Base-by-base conservation (phyloP, 2,329 filamentous ascomycete genomes). In the Westerdykella aurantiaca region DNA sequence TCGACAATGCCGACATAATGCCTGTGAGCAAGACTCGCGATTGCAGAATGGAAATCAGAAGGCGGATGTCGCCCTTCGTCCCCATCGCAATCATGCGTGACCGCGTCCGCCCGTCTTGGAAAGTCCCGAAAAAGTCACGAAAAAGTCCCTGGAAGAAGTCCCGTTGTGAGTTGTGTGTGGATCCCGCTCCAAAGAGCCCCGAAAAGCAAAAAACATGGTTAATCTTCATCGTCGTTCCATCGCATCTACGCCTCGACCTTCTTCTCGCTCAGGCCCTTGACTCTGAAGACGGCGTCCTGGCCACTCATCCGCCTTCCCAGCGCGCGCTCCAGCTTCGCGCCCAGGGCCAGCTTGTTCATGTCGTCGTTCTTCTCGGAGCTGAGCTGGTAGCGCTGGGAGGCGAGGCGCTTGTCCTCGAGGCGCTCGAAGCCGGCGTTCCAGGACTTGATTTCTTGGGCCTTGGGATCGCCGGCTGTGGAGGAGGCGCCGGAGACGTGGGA, bases 311-410 rank as follows among this genome's bases (percentile, higher is more conserved):
- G 81, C 53, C 89, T 79, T 55, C 85, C 85, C 43, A 96, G 80
- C 17, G 90, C 89, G 48, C 90, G 82, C 66, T 95, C 89, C 34
- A 95, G 80, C 72, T 95, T 95, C 48, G 89, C 89, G 38, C 89
- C 86, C 41, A 95, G 79, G 31, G 89, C 89, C 46, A 95, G 78
- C 72, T 94, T 94, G 73, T 82, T 83, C 69, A 95, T 75, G 64
- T 85, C 83, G 59, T 88, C 86, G 16, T 78, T 81, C 76, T 95
- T 94, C 69, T 91, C 82, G 50, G 85, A 80, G 64, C 76, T 85
- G 51, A 90, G 80, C 44, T 81, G 76, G 61, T 90, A 90, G 56
- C 90, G 85, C 73, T 96, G 90, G 58, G 85, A 80, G 56, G 81
- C 74, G 22, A 95, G 81, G 39, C 85, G 86, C 70, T 88, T 88